Base-by-base conservation (phyloP, 2,329 filamentous ascomycete species). In the Exophiala phaeomuriformis region DNA sequence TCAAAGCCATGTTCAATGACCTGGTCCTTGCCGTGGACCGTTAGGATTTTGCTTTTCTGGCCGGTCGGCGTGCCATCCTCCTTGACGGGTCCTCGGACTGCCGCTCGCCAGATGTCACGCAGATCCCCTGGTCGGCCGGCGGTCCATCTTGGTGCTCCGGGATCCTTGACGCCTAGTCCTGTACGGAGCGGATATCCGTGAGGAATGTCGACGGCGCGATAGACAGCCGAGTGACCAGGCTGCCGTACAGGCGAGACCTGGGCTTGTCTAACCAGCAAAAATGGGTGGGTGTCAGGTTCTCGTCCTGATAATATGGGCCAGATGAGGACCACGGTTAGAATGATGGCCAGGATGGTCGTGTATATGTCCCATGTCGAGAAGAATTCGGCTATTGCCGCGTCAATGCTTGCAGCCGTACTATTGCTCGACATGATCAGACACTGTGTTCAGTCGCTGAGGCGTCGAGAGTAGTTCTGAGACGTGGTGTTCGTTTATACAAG, bases 231-330 rank as follows among this genome's bases (percentile, higher is more conserved):
- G 71, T 97, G 87, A 61, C 88, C 86, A 53, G 86, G 81, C 63
- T 91, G 83, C 63, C 93, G 81, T 49, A 97, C 86, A 8, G 84
- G 81, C 5, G 88, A 86, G 47, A 86, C 79, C 59, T 84, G 78
- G 2, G 89, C 82, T 75, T 97, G 93, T 50, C 91, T 82, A 51
- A 88, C 87, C 30, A 98, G 83, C 45, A 97, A 80, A 70, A 95
- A 84, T 33, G 93, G 91, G 70, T 97, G 93, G 3, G 86, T 86
- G 73, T 98, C 93, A 4, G 93, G 87, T 49, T 96, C 91, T 56
- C 82, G 80, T 47, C 81, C 79, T 57, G 82, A 82, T 64, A 86
- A 74, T 60, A 94, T 72, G 42, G 84, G 80, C 70, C 88, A 90
- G 53, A 83, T 77, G 52, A 91, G 70, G 64, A 90, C 79, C 51